phyloP scores from a whole-genome alignment of 768 basidiomycete species.

The Pleurotus giganteus region DNA sequence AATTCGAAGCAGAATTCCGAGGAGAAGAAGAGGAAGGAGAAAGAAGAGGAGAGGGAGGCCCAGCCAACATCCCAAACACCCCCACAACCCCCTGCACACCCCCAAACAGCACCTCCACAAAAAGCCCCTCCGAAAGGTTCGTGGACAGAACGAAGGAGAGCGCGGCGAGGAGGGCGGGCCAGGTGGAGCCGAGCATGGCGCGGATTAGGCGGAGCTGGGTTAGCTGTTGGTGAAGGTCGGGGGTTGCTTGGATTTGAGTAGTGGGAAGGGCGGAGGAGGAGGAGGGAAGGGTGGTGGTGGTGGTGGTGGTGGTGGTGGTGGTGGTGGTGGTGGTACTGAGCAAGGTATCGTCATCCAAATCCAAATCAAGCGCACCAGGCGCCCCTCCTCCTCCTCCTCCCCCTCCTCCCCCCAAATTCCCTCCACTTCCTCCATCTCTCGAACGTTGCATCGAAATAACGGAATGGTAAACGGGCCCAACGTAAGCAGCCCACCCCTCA shows the following conservation, averaged over 20 bases:
- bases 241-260: slow-evolving; percentile 46
- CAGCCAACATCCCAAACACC: slow-evolving; percentile 88
- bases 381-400: slow-evolving; percentile 66
- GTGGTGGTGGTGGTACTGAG: no score
- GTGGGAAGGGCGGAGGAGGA: slow-evolving; percentile 57
- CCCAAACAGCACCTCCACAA: slow-evolving; percentile 73
- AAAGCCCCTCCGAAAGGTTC: slow-evolving; percentile 89
- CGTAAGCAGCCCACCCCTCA: slow-evolving; percentile 78
- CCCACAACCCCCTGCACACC: slow-evolving; percentile 84
- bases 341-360: no score
- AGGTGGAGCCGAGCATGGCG: slow-evolving; percentile 82
- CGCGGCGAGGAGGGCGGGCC: slow-evolving; percentile 91
- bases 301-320: no score
- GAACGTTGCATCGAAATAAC: slow-evolving; percentile 69
- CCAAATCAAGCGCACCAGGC: slow-evolving; percentile 71
- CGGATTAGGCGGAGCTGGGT: slow-evolving; percentile 63
- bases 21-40: no score
- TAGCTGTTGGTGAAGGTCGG: slow-evolving; percentile 47
- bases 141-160: slow-evolving; percentile 88
- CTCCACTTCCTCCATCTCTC: no score
- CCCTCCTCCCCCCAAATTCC: no score
- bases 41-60: no score
- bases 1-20: no score
- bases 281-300: no score
- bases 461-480: slow-evolving; percentile 71